Evolutionary conservation across 2,329 filamentous ascomycete genomes (phyloP).

Genomic region (Fusarium multiceps): DNA sequence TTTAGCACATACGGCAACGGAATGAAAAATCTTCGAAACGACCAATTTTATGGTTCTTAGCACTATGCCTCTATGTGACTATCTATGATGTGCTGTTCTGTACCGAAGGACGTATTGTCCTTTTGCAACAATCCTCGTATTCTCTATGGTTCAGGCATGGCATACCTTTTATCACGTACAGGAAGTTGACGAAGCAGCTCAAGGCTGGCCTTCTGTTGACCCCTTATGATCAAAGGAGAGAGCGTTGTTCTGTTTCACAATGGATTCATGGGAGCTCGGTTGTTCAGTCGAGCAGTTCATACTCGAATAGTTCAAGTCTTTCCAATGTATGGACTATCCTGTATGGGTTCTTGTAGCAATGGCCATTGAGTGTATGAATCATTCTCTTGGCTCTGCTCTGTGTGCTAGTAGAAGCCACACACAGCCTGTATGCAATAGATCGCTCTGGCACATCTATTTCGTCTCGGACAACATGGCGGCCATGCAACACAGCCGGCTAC

Average conservation of each 20-base stretch:
- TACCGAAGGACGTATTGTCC: neutral
- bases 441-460: neutral
- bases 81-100: neutral
- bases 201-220: neutral
- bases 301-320: neutral
- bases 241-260: neutral
- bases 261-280: neutral
- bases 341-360: neutral
- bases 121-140: neutral
- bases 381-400: neutral
- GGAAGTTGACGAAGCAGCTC: neutral
- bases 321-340: neutral
- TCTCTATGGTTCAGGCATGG: neutral
- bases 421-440: neutral
- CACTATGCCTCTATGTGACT: constrained; percentile 2
- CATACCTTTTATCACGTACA: neutral
- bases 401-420: neutral
- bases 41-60: constrained; percentile 31
- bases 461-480: neutral
- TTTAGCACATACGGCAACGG: constrained; percentile 54
- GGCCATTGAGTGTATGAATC: accelerated
- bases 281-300: neutral
- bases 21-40: constrained; percentile 53
- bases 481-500: neutral
- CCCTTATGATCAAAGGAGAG: no score